Conservation (phyloP, 2,329 filamentous ascomycete genomes). For the Ascochyta fabae region DNA sequence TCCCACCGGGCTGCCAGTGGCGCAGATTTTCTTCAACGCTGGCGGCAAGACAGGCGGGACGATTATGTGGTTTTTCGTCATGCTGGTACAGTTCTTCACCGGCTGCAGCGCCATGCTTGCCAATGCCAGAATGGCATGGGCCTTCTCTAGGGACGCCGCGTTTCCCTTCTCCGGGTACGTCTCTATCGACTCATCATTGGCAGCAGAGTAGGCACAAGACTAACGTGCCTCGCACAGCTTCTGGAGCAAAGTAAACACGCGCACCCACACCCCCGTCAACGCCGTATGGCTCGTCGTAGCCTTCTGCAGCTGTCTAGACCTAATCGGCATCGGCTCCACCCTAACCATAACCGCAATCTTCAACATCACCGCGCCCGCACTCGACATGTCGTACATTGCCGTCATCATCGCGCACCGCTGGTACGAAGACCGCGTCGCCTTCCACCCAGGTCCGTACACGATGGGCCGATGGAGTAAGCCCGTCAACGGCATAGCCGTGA, state of each 20-base stretch:
- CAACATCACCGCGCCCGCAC: slow-evolving; percentile 55
- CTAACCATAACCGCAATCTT: slow-evolving; percentile 59
- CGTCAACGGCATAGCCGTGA: slow-evolving; percentile 63
- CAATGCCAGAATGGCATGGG: slow-evolving; percentile 68
- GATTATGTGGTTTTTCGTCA: slow-evolving; percentile 67
- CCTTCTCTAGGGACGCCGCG: slow-evolving; percentile 65
- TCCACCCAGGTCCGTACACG: slow-evolving; percentile 64
- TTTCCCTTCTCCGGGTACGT: slow-evolving; percentile 65
- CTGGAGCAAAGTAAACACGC: slow-evolving; percentile 59
- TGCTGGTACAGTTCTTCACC: slow-evolving; percentile 70
- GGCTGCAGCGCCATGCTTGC: slow-evolving; percentile 69
- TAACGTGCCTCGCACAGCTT: slow-evolving; percentile 47
- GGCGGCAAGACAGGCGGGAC: slow-evolving; percentile 64
- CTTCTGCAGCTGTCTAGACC: slow-evolving; percentile 60
- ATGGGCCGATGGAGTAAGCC: slow-evolving; percentile 62
- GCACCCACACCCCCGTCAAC: slow-evolving; percentile 66
- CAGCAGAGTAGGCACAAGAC: background rate
- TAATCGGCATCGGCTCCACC: slow-evolving; percentile 60
- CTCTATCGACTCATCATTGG: background rate
- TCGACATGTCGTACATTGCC: slow-evolving; percentile 63
- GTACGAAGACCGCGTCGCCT: slow-evolving; percentile 60
- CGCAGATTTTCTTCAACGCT: slow-evolving; percentile 65
- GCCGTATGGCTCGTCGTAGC: slow-evolving; percentile 69
- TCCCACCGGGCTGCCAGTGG: slow-evolving; percentile 66
- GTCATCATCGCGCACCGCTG: slow-evolving; percentile 65